Percentiles rank a stretch among this genome's conserved stretches.
Conservation (phyloP, 2,329 filamentous ascomycete genomes). For the Colletotrichum neosansevieriae region DNA sequence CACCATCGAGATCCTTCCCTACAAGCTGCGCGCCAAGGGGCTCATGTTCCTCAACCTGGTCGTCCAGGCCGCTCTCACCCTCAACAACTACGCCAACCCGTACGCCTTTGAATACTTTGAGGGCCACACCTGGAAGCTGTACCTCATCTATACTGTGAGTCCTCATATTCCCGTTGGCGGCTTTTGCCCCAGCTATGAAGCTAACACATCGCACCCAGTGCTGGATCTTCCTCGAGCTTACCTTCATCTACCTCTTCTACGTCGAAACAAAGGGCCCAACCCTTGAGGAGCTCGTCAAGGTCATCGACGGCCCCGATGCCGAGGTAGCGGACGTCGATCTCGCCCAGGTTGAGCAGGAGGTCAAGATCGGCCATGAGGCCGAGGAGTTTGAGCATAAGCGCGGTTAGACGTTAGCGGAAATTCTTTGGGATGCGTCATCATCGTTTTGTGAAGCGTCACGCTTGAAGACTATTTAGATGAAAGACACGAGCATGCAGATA, state of each 20-base stretch:
- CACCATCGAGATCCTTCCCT: conserved; percentile 63
- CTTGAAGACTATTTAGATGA: conserved; percentile 1
- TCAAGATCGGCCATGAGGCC: conserved; percentile 36
- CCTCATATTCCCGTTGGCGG: no score
- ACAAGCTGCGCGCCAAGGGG: conserved; percentile 64
- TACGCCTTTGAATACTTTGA: conserved; percentile 62
- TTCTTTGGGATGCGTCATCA: neutral
- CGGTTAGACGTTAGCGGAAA: conserved; percentile 6
- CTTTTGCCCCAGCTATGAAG: no score
- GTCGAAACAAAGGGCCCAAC: conserved; percentile 74
- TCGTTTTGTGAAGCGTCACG: neutral
- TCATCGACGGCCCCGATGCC: conserved; percentile 73
- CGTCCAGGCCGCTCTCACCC: conserved; percentile 65
- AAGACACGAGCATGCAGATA: conserved; percentile 15
- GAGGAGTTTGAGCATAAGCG: conserved; percentile 38
- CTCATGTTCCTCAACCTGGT: conserved; percentile 68
- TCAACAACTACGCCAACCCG: conserved; percentile 68
- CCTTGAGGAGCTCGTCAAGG: conserved; percentile 74
- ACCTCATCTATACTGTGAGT: conserved; percentile 67
- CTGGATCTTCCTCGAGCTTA: conserved; percentile 68
- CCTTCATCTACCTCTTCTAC: conserved; percentile 67
- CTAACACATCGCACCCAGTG: conserved; percentile 7
- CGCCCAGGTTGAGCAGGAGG: conserved; percentile 59
- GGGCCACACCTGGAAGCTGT: conserved; percentile 64
- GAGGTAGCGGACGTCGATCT: conserved; percentile 60